Evolutionary conservation across 2,329 filamentous ascomycete genomes (phyloP), one percentile per base, ranked within the genome.

Genomic region (Penicillium sp.): DNA sequence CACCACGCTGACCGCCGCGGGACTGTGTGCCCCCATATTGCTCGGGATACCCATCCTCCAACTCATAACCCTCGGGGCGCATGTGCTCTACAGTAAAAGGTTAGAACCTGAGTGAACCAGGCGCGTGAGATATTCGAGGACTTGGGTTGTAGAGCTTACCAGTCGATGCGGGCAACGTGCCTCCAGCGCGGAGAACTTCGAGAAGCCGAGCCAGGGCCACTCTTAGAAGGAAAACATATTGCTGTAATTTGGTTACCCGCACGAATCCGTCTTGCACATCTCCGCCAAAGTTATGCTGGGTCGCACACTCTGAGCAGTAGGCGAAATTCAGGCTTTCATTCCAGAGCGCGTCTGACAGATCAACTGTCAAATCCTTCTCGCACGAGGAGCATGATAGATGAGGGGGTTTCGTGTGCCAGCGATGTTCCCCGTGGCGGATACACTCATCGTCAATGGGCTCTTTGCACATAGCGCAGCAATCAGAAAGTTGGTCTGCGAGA

Each of bases 381-480:
- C 93, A 98, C 46, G 80, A 84, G 40, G 72, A 70, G 63, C 85
- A 88, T 25, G 73, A 68, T 52, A 95, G 78, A 68, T 94, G 96
- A 37, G 71, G 65, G 6, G 71, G 72, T 39, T 79, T 79, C 39
- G 88, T 73, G 66, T 98, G 93, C 83, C 91, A 95, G 56, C 90
- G 82, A 64, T 80, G 80, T 50, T 91, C 83, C 38, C 82, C 84
- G 52, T 79, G 77, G 59, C 84, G 83, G 52, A 88, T 82, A 66
- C 93, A 98, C 66, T 94, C 91, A 65, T 97, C 91, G 65, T 98
- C 93, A 47, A 98, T 91, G 8, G 93, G 88, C 56, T 90, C 85
- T 52, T 83, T 80, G 69, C 93, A 98, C 25, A 80, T 71, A 4
- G 80, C 76, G 65, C 93, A 98, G 54, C 93, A 86, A 67, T 98